Evolutionary conservation across 148 eudicot species (phyloP), one percentile per base, ranked within the genome.

Genomic region (Chenopodium berlandieri): DNA sequence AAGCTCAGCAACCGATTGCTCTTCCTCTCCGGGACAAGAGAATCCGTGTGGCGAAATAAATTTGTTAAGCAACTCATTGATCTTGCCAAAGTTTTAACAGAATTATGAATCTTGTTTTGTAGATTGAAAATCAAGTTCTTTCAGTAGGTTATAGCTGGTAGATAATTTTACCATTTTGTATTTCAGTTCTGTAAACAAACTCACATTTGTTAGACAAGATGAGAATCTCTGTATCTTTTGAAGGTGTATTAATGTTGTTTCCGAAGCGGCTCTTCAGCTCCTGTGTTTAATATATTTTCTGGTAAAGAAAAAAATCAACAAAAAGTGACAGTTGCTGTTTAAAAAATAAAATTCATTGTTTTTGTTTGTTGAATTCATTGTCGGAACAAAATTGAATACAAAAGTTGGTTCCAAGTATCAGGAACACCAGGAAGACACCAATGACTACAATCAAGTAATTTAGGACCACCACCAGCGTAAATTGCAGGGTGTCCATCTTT

Each of bases 1-100:
- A 96, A 80, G 99, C 99, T 32, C 98, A 97, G 79, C 82, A 90
- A 80, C 99, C 98, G 16, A 63, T 87, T 54, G 91, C 84, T 27
- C 90, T 97, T 74, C 99, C 97, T 1, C 83, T 97, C 62, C 82
- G 88, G 80, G 98, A 97, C 85, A 97, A 97, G 88, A 90, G 98
- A 90, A 92, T 94, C 86, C 89, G 85, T 73, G 86, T 84, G 81
- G 89, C 78, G 82, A 84, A 27, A 9, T 95, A 83, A 85, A 66
- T 82, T 17, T 73, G 46, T 54, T 10, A 56, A 25, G 44, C 32
- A 19, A 23, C 40, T 22, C 46, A 47, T 40, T 40, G 44, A 40
- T 47, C 30, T 44, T 25, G 44, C 74, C 37, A 76, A 47, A 31
- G 54, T 19, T 25, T 40, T 74, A 11, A 14, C 66, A 62, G 27